Conservation (phyloP, 139 green algal species). For the Edaphochlamys debaryana region DNA sequence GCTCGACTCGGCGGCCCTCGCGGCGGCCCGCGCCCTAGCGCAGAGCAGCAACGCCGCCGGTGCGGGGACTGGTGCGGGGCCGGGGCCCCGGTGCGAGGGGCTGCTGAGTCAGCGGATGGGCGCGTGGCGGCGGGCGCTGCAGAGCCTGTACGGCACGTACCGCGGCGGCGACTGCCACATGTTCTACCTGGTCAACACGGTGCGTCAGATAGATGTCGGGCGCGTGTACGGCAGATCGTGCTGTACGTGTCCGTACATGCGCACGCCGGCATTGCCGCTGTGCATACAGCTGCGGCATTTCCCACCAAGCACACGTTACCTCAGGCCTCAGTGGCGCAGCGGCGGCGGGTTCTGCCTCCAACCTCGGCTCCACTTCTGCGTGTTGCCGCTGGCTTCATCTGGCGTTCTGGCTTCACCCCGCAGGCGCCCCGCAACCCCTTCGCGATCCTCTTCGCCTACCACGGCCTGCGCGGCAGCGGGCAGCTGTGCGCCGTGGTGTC, state of each 20-base stretch:
- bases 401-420: not conserved
- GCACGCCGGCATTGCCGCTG: no score
- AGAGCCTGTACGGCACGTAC: conserved; percentile 56
- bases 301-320: no score
- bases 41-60: not conserved
- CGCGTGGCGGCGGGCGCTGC: conserved; percentile 64
- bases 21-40: not conserved
- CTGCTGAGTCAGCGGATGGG: conserved; percentile 30
- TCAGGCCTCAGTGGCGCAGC: no score
- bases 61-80: not conserved
- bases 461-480: conserved; percentile 52
- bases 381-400: no score
- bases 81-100: not conserved
- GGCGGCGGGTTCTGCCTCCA: no score
- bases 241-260: no score
- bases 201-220: not conserved
- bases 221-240: no score
- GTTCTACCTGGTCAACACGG: conserved; percentile 34
- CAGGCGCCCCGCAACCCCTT: conserved; percentile 51
- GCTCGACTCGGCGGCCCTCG: not conserved
- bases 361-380: no score
- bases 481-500: conserved; percentile 63
- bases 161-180: conserved; percentile 12
- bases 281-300: no score
- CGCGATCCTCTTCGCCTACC: conserved; percentile 59